Evolutionary conservation across 352 stramenopile genomes (phyloP).

Genomic region (Phytophthora macrochlamydospora): DNA sequence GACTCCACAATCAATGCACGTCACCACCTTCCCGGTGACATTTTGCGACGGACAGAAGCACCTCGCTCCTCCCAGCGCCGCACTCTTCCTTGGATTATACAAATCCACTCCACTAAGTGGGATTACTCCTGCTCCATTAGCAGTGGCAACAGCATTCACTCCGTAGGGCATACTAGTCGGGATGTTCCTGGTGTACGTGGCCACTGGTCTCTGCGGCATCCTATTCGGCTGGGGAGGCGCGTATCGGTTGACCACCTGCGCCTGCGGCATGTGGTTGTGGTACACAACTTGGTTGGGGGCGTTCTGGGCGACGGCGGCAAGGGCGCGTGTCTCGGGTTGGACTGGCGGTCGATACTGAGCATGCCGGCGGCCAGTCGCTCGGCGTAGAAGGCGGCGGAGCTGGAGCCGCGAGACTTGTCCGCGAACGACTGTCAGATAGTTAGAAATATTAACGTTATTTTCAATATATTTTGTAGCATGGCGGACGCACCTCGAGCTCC

Average conservation of each 20-base stretch:
- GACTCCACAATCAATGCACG: conserved; percentile 56
- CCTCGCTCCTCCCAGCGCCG: conserved; percentile 46
- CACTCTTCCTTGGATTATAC: conserved; percentile 34
- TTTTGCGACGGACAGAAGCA: conserved; percentile 61
- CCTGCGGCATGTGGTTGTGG: not conserved
- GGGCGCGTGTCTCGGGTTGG: conserved; percentile 12
- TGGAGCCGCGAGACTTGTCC: conserved; percentile 51
- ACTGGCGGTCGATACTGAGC: conserved; percentile 58
- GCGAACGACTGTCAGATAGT: conserved; percentile 44
- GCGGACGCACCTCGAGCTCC: conserved; percentile 54
- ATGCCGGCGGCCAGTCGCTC: conserved; percentile 53
- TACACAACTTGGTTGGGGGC: conserved; percentile 13
- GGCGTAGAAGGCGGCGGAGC: conserved; percentile 62
- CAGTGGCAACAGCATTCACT: not conserved
- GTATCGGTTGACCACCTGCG: conserved; percentile 5
- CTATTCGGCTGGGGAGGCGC: conserved; percentile 12
- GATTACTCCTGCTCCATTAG: conserved; percentile 21
- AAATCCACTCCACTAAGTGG: conserved; percentile 37
- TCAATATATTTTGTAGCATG: not conserved
- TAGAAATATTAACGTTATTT: conserved; percentile 5
- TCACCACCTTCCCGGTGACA: conserved; percentile 47
- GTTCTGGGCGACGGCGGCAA: not conserved
- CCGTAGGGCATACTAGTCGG: conserved; percentile 14
- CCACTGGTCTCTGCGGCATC: not conserved
- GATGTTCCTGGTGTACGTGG: not conserved